A percentile compares a stretch with the other conserved stretches of the same genome.
These are phyloP conservation scores for Podaxis mareebaensis DNA, from an alignment of 768 basidiomycete genomes.

Conservation along the genomic window DNA sequence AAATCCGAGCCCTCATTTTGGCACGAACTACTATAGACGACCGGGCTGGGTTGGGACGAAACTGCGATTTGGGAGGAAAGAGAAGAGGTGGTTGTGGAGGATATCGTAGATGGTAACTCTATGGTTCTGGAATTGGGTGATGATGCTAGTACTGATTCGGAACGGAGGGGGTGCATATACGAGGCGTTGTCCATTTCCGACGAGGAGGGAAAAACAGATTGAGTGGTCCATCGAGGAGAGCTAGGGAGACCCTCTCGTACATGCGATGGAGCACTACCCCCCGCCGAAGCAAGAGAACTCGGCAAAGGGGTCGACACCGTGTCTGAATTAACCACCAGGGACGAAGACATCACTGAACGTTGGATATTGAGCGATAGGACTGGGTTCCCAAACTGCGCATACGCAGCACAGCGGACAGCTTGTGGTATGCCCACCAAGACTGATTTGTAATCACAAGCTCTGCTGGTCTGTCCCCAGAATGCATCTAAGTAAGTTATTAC, in stretches of 20 bases:
- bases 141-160: conserved; percentile 53
- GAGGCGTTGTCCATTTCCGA: conserved; percentile 16
- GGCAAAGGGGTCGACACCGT: conserved; percentile 23
- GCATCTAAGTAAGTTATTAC: too few species aligned
- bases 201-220: conserved; percentile 23
- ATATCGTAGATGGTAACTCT: conserved; percentile 51
- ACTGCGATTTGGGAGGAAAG: conserved; percentile 46
- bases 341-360: conserved; percentile 21
- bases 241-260: conserved; percentile 24
- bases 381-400: conserved; percentile 17
- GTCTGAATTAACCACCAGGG: conserved; percentile 17
- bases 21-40: conserved; percentile 29
- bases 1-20: conserved; percentile 50
- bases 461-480: too few species aligned
- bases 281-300: conserved; percentile 23
- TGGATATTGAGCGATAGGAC: conserved; percentile 13
- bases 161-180: conserved; percentile 23
- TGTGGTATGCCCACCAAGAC: too few species aligned
- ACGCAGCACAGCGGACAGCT: conserved; percentile 7
- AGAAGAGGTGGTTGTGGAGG: conserved; percentile 36
- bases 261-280: conserved; percentile 21
- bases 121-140: conserved; percentile 51
- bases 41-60: conserved; percentile 40
- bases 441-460: too few species aligned
- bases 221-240: conserved; percentile 21